Conservation (phyloP, 2,329 filamentous ascomycete species). For the Cladophialophora carrionii region DNA sequence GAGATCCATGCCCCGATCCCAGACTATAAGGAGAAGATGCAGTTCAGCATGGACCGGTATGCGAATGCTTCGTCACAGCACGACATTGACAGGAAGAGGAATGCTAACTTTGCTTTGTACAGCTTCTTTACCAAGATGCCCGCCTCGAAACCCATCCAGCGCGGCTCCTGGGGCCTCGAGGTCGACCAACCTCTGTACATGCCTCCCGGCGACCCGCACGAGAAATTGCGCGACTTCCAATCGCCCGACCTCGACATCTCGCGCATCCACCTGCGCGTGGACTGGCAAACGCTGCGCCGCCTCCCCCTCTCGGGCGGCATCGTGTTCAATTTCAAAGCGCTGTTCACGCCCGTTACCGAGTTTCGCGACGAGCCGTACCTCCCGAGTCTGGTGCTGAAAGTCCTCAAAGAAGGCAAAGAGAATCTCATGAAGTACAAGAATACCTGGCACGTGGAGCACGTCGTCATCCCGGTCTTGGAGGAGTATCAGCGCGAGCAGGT, state of each 20-base stretch:
- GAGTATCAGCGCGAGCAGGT: conserved; percentile 69
- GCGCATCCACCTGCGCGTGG: conserved; percentile 72
- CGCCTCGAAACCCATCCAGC: conserved; percentile 74
- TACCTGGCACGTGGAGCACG: conserved; percentile 78
- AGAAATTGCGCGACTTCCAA: conserved; percentile 62
- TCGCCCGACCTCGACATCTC: conserved; percentile 59
- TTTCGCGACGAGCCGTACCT: conserved; percentile 74
- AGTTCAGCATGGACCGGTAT: conserved; percentile 81
- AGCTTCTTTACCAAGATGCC: conserved; percentile 83
- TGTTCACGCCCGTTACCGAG: conserved; percentile 74
- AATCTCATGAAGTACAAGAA: conserved; percentile 77
- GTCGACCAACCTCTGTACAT: conserved; percentile 74
- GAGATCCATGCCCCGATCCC: conserved; percentile 76
- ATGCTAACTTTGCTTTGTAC: conserved; percentile 1
- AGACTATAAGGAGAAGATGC: conserved; percentile 86
- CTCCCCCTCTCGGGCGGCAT: conserved; percentile 74
- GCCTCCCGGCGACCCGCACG: conserved; percentile 69
- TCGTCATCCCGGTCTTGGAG: conserved; percentile 67
- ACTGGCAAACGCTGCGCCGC: conserved; percentile 84
- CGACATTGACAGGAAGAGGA: not conserved
- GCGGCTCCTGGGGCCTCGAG: conserved; percentile 83
- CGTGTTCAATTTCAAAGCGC: conserved; percentile 85
- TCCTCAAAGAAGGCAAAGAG: conserved; percentile 72
- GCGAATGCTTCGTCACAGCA: conserved; percentile 37
- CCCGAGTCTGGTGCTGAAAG: conserved; percentile 68